phyloP scores from a whole-genome alignment of 2,329 filamentous ascomycete species.

The Nectriaceae sp. region DNA sequence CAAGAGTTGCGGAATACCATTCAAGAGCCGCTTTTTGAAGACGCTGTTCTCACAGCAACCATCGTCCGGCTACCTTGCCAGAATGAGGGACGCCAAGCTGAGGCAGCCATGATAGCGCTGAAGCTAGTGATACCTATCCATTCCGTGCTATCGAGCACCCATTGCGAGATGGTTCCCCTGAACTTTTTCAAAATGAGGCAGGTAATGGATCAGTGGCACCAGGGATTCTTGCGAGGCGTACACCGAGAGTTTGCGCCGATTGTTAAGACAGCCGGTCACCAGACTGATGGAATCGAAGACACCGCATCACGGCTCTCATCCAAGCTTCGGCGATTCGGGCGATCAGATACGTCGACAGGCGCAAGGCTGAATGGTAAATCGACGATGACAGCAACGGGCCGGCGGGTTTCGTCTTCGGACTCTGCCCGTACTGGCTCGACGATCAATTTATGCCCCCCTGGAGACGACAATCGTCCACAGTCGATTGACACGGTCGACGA shows the following conservation, averaged over 20 bases:
- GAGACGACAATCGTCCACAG: conserved; percentile 10
- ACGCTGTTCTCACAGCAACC: conserved; percentile 46
- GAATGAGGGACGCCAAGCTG: conserved; percentile 16
- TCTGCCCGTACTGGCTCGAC: conserved; percentile 25
- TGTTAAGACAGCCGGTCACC: conserved; percentile 30
- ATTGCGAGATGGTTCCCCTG: conserved; percentile 61
- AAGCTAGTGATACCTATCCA: conserved; percentile 64
- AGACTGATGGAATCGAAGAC: conserved; percentile 6
- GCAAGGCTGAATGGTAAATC: conserved; percentile 8
- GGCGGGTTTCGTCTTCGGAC: conserved; percentile 16
- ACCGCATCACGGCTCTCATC: conserved; percentile 4
- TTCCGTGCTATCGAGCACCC: conserved; percentile 49
- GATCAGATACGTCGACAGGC: conserved; percentile 8
- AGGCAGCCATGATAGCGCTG: conserved; percentile 52
- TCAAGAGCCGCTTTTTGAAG: conserved; percentile 47
- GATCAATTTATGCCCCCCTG: conserved; percentile 25
- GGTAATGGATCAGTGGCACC: conserved; percentile 59
- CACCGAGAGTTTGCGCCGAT: conserved; percentile 61
- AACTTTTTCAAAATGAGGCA: conserved; percentile 69
- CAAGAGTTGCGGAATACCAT: conserved; percentile 43
- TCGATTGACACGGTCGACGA: conserved; percentile 20
- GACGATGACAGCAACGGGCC: conserved; percentile 5
- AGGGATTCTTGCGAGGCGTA: conserved; percentile 60
- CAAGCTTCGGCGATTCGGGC: conserved; percentile 17
- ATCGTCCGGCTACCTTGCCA: conserved; percentile 45